Base-by-base conservation (phyloP, 306 rosid species). In the Neltuma alba region DNA sequence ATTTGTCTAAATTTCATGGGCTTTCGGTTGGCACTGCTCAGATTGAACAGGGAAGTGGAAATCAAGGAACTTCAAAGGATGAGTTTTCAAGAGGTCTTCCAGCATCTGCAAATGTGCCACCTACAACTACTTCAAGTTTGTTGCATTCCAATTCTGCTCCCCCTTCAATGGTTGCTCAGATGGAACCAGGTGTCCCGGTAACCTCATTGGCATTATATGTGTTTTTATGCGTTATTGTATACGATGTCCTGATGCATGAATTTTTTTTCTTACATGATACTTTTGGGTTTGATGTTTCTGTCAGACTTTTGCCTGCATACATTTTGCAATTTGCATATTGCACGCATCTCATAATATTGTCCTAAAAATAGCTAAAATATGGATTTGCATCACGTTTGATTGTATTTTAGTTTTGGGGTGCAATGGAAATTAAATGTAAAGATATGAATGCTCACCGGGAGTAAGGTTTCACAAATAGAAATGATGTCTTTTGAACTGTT, bases 61-160 rank as follows among this genome's bases (percentile, higher is more conserved):
- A 86, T 61, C 87, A 90, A 55, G 97, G 93, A 83, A 75, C 78
- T 69, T 54, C 73, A 58, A 86, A 76, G 76, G 93, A 92, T 52
- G 96, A 89, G 76, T 87, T 91, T 84, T 79, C 97, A 74, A 89
- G 91, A 83, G 92, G 90, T 38, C 86, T 84, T 91, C 69, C 91
- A 36, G 79, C 88, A 74, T 72, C 91, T 52, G 67, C 84, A 37
- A 84, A 81, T 82, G 76, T 80, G 62, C 83, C 76, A 28, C 86
- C 87, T 60, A 78, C 85, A 55, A 73, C 90, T 77, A 85, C 96
- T 68, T 48, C 88, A 47, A 79, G 79, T 86, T 75, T 82, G 79
- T 78, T 76, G 48, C 82, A 89, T 40, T 82, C 85, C 50, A 91
- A 82, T 83, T 81, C 91, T 52, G 80, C 83, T 86, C 57, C 92